phyloP scores from a whole-genome alignment of 441 rosid species.

The Flueggea neowawraea region DNA sequence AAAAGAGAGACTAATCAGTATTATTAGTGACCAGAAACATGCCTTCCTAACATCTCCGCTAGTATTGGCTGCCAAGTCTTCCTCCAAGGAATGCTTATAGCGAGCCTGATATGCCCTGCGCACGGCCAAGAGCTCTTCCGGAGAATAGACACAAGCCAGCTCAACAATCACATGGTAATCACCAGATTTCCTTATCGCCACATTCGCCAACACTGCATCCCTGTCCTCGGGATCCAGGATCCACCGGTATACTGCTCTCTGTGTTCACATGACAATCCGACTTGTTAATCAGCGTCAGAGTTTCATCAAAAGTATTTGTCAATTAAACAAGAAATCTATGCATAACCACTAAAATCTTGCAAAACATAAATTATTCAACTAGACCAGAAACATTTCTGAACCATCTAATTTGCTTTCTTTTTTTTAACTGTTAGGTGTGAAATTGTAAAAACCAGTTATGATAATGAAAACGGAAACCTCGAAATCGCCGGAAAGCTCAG shows the following conservation, averaged over 20 bases:
- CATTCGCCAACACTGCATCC: conserved; percentile 57
- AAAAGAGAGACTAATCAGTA: not conserved
- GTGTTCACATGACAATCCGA: not conserved
- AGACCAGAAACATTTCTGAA: too few relatives aligned
- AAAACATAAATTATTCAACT: too few relatives aligned
- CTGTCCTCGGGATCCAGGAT: conserved; percentile 65
- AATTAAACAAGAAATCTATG: too few relatives aligned
- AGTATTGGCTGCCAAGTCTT: conserved; percentile 64
- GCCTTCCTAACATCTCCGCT: conserved; percentile 53
- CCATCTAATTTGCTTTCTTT: too few relatives aligned
- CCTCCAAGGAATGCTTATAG: conserved; percentile 64
- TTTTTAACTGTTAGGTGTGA: too few relatives aligned
- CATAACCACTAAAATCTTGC: not conserved
- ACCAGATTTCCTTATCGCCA: conserved; percentile 35
- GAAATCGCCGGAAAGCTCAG: conserved; percentile 66
- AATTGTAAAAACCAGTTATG: too few relatives aligned
- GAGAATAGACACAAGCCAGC: conserved; percentile 39
- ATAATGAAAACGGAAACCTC: conserved; percentile 29
- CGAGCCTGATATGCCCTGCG: conserved; percentile 57
- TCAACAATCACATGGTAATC: conserved; percentile 52
- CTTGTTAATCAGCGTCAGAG: too few relatives aligned
- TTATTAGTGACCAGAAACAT: conserved; percentile 1
- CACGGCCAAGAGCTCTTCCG: conserved; percentile 65
- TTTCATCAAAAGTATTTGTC: too few relatives aligned
- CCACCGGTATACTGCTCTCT: conserved; percentile 72